A percentile compares a stretch with the other conserved stretches of the same genome.
Conservation (phyloP, 169 alveolate species). For the Plasmodium berghei region DNA sequence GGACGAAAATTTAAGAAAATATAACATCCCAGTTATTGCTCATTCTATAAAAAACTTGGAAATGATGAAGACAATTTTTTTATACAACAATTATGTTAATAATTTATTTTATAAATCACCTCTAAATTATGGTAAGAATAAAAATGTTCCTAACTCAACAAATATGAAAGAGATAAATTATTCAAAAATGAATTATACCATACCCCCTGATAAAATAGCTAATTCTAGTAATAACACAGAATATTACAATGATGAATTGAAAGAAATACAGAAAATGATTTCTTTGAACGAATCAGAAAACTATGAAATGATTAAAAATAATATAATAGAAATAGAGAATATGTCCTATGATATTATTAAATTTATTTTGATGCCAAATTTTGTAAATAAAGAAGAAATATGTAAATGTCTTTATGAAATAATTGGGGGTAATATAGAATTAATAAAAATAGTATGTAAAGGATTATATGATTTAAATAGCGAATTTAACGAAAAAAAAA, state of each 20-base stretch:
- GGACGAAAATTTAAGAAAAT: slow-evolving; percentile 3
- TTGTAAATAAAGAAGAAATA: slow-evolving; percentile 28
- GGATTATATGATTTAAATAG: slow-evolving; percentile 22
- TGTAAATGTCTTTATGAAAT: slow-evolving; percentile 23
- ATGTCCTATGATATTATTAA: slow-evolving; percentile 54
- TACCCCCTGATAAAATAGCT: neutral
- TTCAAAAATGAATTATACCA: too few relatives aligned
- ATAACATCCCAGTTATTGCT: slow-evolving; percentile 15
- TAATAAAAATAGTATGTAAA: slow-evolving; percentile 24
- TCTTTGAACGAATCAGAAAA: neutral
- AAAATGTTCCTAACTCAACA: neutral
- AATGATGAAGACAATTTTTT: slow-evolving; percentile 40
- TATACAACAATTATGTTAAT: slow-evolving; percentile 13
- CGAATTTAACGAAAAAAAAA: slow-evolving; percentile 18
- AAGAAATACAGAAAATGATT: neutral
- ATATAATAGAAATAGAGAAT: slow-evolving; percentile 45
- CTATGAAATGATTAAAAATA: slow-evolving; percentile 17
- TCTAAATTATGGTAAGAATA: neutral
- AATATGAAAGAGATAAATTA: too few relatives aligned
- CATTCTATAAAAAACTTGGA: slow-evolving; percentile 55
- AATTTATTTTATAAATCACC: neutral
- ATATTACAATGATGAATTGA: neutral
- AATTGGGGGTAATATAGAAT: slow-evolving; percentile 44
- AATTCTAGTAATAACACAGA: neutral
- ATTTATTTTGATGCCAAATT: slow-evolving; percentile 25